These are phyloP conservation scores for Diospyros kaki DNA, from an alignment of 148 eudicot genomes.

Conservation along the genomic window DNA sequence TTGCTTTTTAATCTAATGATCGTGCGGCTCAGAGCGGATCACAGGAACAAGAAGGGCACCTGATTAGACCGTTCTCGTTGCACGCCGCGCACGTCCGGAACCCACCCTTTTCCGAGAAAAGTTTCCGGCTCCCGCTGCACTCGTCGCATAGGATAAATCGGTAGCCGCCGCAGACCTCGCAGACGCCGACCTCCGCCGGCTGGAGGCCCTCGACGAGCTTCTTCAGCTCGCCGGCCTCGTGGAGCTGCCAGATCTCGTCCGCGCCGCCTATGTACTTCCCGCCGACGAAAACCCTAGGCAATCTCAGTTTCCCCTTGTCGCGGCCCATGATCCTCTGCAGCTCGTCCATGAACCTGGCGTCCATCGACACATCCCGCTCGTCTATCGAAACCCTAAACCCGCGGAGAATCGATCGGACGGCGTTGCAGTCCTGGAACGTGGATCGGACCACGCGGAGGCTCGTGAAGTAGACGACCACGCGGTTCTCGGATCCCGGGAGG, in stretches of 20 bases:
- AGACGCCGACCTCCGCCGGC: slow-evolving; percentile 27
- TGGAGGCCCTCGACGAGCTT: slow-evolving; percentile 41
- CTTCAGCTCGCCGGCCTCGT: slow-evolving; percentile 79
- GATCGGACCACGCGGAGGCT: slow-evolving; percentile 61
- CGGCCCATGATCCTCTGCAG: slow-evolving; percentile 36
- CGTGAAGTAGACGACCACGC: slow-evolving; percentile 62
- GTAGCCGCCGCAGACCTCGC: slow-evolving; percentile 63
- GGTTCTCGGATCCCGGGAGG: slow-evolving; percentile 29
- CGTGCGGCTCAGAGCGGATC: slow-evolving; percentile 9
- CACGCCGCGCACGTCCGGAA: slow-evolving; percentile 57
- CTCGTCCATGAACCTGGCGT: slow-evolving; percentile 45
- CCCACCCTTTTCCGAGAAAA: slow-evolving; percentile 52
- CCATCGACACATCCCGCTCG: slow-evolving; percentile 79
- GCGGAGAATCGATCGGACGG: slow-evolving; percentile 49
- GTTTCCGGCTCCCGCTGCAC: slow-evolving; percentile 74
- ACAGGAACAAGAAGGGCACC: slow-evolving; percentile 59
- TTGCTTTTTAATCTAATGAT: background rate
- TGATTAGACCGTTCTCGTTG: slow-evolving; percentile 71
- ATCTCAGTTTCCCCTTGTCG: slow-evolving; percentile 12
- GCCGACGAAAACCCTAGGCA: slow-evolving; percentile 70
- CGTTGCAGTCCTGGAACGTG: slow-evolving; percentile 65
- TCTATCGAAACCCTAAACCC: slow-evolving; percentile 55
- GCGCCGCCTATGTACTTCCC: slow-evolving; percentile 76
- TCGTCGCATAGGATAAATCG: slow-evolving; percentile 62
- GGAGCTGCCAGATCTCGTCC: slow-evolving; percentile 54